These are phyloP conservation scores for slime mould (Dictyostelium discoideum) DNA, from an alignment of 78 protist genomes.

Conservation along the genomic window dicty_2.7 NC_007088.5:7135501-7136000, in stretches of 20 bases:
- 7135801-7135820: neutral
- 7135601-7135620: slow-evolving; percentile 40
- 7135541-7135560: slow-evolving; percentile 11
- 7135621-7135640: neutral
- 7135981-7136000: slow-evolving; percentile 38
- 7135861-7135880: neutral
- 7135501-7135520: neutral
- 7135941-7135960: too few species aligned
- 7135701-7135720: neutral
- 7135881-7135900: neutral
- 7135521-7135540: neutral
- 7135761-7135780: neutral
- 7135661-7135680: neutral
- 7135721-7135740: neutral
- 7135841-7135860: slow-evolving; percentile 34
- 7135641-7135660: neutral
- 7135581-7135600: slow-evolving; percentile 43
- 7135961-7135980: slow-evolving; percentile 34
- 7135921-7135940: too few species aligned
- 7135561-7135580: slow-evolving; percentile 18
- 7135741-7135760: neutral
- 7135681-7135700: neutral
- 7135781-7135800: slow-evolving; percentile 27
- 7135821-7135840: slow-evolving; percentile 29
- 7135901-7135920: neutral